Base-by-base conservation (phyloP, 306 rosid genomes). In the Sphenostylis stenocarpa region DNA sequence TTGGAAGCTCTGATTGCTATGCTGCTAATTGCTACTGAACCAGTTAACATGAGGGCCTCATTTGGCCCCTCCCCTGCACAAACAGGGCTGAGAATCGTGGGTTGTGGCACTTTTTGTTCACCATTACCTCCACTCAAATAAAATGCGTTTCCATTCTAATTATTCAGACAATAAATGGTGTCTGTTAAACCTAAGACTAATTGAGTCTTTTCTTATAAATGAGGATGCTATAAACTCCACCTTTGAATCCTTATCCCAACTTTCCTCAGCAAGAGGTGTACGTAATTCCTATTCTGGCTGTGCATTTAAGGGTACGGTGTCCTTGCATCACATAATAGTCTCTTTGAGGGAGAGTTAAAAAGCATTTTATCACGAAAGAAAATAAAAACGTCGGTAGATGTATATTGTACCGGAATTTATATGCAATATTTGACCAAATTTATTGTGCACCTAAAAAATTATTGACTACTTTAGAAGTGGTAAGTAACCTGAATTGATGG, bases 81-180 rank as follows among this genome's bases (percentile, higher is more conserved):
- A 5, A 68, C 24, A 77, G 82, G 85, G 83, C 26, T 77, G 21
- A 33, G 57, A 86, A 57, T 60, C 34, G 88, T 85, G 49, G 68
- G 80, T 47, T 64, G 61, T 43, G 76, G 38, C 82, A 19, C 44
- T 67, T 58, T 66, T 52, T 67, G 72, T 84, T 73, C 21, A 21
- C 67, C 49, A 45, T 67, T 73, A 31, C 51, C 77, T 48, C 41
- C 82, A 63, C 39, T 64, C 70, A 51, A 63, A 67, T 19, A 62
- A 51, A 64, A 67, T n/a, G 63, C 47, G 52, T 33, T 70, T 70
- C 78, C 38, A 53, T 65, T 73, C 23, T 21, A 57, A 74, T 79
- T 77, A 68, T 77, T 72, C 61, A 36, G 11, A 21, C 68, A 70
- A 48, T 81, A 71, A 77, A 39, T 61, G 57, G 17, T 24, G 79